Percentiles rank a stretch among this genome's conserved stretches.
Evolutionary conservation across 2,329 filamentous ascomycete genomes (phyloP).

Genomic region (Alternaria ethzedia): DNA sequence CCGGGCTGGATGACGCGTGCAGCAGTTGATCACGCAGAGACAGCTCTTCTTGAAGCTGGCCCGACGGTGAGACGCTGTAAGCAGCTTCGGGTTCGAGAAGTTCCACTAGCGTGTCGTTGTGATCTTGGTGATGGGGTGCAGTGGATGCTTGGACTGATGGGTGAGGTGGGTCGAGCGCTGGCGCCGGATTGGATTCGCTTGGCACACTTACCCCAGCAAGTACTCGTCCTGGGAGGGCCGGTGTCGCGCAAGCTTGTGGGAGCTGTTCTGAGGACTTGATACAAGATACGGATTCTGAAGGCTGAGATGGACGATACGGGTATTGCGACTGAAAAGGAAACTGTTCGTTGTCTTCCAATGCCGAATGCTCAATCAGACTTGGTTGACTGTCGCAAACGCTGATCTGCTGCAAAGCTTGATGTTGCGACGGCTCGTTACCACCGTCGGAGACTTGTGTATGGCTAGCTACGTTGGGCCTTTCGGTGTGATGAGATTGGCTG

Average conservation of each 20-base stretch:
- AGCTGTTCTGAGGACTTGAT: not conserved
- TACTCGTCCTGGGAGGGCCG: not conserved
- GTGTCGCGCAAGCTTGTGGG: not conserved
- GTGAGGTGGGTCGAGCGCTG: slow-evolving; percentile 1
- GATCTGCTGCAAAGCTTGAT: slow-evolving; percentile 1
- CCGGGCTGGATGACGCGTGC: not conserved
- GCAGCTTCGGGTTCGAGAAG: not conserved
- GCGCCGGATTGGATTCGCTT: slow-evolving; percentile 1
- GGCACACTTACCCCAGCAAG: not conserved
- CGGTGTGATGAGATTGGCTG: not conserved
- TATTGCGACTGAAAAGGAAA: slow-evolving; percentile 19
- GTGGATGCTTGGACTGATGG: not conserved
- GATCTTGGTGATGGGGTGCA: not conserved
- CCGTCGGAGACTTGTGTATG: not conserved
- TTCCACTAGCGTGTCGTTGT: not conserved
- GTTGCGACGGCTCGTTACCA: not conserved
- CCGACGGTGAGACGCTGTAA: not conserved
- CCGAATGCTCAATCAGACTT: slow-evolving; percentile 16
- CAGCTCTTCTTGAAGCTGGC: not conserved
- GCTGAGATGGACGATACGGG: not conserved
- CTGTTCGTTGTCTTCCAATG: slow-evolving; percentile 13
- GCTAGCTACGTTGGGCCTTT: not conserved
- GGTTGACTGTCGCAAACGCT: slow-evolving; percentile 1
- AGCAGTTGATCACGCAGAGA: not conserved
- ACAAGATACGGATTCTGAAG: not conserved